Evolutionary conservation across 106 monocot genomes (phyloP), one percentile per base, ranked within the genome.

Genomic region (Dactylorhiza incarnata): DNA sequence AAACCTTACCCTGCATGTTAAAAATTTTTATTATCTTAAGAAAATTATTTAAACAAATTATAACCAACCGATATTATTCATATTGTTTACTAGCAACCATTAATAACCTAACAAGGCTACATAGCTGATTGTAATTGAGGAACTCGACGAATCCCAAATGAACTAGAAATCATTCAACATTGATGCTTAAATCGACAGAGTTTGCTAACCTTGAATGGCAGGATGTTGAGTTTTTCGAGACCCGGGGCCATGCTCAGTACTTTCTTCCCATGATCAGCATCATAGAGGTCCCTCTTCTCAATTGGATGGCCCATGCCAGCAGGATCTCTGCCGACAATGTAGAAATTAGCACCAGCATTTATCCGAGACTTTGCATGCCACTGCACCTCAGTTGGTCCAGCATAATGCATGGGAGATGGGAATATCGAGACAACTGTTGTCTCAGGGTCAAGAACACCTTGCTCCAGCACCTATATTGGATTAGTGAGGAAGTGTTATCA

Each of bases 341-440:
- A 95, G 75, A 95, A 95, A 54, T 95, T 92, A 26, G 95, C 95
- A 76, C 95, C 95, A 3, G 95, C 95, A 84, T 95, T 95, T 75
- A 92, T 90, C 2, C 95, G 79, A 47, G 95, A 71, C 47, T 95
- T 95, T 8, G 95, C 95, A 79, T 95, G 95, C 95, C 95, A 95
- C 76, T 95, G 95, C 75, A 95, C 95, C 81, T 95, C 95, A 65
- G 95, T 92, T 45, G 95, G 95, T 6, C 95, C 95, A 0, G 95
- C 95, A 75, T 95, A 95, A 79, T 85, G 95, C 95, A 95, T 95
- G 17, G 95, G 95, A 46, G 95, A 95, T 9, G 95, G 95, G 61
- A 95, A 95, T 37, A 95, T 92, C 72, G 95, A 84, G 66, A 95
- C 86, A 9, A 95, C 92, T 19, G 95, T 95, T 23, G 92, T 91